phyloP scores from a whole-genome alignment of 2,329 filamentous ascomycete genomes.

The Whalleya microplaca region DNA sequence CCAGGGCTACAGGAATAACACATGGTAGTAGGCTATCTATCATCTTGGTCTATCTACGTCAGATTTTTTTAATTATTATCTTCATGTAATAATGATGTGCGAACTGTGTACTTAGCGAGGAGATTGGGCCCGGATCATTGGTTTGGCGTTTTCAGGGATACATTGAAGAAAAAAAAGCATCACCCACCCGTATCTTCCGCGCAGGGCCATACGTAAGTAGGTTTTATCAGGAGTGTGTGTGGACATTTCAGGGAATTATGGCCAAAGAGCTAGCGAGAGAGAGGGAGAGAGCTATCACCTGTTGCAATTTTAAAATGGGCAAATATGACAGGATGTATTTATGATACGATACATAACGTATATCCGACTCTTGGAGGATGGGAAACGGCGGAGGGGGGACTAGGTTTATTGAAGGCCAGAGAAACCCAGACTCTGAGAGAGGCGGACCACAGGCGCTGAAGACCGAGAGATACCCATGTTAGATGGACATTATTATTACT shows the following conservation, averaged over 20 bases:
- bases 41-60: not conserved
- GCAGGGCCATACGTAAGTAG: constrained; percentile 11
- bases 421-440: constrained; percentile 16
- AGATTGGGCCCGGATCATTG: constrained; percentile 1
- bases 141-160: constrained; percentile 18
- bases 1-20: constrained; percentile 11
- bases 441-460: constrained; percentile 9
- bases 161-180: constrained; percentile 19
- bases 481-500: not conserved
- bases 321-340: constrained; percentile 10
- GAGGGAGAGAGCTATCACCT: no score
- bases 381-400: constrained; percentile 9
- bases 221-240: constrained; percentile 5
- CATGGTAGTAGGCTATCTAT: constrained; percentile 16
- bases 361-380: constrained; percentile 8
- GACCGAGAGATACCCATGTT: not conserved
- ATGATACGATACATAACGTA: no score
- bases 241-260: not conserved
- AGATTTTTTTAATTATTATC: not conserved
- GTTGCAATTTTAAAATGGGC: constrained; percentile 17
- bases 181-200: not conserved
- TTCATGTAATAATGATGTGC: constrained; percentile 16
- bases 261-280: constrained; percentile 10
- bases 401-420: no score
- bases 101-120: constrained; percentile 8